Base-by-base conservation (phyloP, 2,329 filamentous ascomycete genomes). In the Sporothrix pallida region DNA sequence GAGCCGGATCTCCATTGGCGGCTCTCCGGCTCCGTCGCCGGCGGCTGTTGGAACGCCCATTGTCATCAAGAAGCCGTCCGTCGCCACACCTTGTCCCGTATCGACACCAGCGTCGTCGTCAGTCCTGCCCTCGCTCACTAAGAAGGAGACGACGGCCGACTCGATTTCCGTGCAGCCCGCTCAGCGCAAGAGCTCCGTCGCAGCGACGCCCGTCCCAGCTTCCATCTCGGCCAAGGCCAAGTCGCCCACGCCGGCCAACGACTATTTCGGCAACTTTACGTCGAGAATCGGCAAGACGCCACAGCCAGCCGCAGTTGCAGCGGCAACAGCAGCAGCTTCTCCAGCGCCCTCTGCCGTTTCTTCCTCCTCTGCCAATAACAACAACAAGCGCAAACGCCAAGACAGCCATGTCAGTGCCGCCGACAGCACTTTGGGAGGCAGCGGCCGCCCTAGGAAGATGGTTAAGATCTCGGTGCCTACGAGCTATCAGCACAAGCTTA, bases 401-500 rank as follows among this genome's bases (percentile, higher is more conserved):
- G 73, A 74, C 54, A 60, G 46, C 70, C 52, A 13, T 1, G 65
- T 54, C 26, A 13, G 50, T 8, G 42, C 23, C 7, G 42, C 23
- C 10, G 52, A 65, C 50, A 44, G 72, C 20, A 9, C 10, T 17
- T 50, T 20, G 37, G 56, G 52, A 46, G 69, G 7, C 70, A 42
- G 37, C 78, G 78, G 20, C 78, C 77, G 1, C 79, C 31, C 31
- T 37, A 37, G 78, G 74, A 81, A 81, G 74, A 56, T 79, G 15
- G 54, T 77, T 37, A 78, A 75, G 62, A 74, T 77, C 12, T 13
- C 50, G 1, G 52, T 78, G 62, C 74, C 74, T 20, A 23, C 54
- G 1, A 70, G 60, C 63, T 77, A 76, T 44, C 73, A 71, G 20
- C 31, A 54, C 54, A 72, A 72, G 65, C 72, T 78, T 10, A 76